Evolutionary conservation across 345 rosid species (phyloP), one percentile per base, ranked within the genome.

Genomic region (Eucalyptus guilfoylei): DNA sequence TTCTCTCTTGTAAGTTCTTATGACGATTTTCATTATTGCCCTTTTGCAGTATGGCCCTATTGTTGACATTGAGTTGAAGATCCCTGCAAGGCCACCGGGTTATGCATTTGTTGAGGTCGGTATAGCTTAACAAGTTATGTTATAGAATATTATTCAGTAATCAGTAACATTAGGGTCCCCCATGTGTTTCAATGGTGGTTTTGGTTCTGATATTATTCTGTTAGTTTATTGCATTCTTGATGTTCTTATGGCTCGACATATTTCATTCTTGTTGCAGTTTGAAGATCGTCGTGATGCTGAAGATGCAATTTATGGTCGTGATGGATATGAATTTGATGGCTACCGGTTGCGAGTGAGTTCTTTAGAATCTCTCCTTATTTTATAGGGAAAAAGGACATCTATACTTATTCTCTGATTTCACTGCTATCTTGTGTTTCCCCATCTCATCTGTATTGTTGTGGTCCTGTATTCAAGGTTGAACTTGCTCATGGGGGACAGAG

Each of bases 21-120:
- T 40, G 47, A 40, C 2, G 16, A 21, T 40, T 76, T 76, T 40
- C 83, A 6, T 76, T 21, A 21, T 76, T 76, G 83, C 83, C 30
- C 26, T 76, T 76, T 60, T 94, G 89, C 92, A 97, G 99, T 98
- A 97, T 89, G 99, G 99, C n/a, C 97, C 96, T 11, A 95, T 98
- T 92, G 98, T 95, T 69, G 97, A 97, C 88, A 94, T 98, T 76
- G 99, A 98, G 62, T 91, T 98, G 96, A 98, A 96, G 95, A 92
- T 98, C 88, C 99, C 99, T 60, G 99, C 98, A 45, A 95, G 99
- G 88, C 99, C 98, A 42, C 99, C 99, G 2, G 99, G 98, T 88
- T 98, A 96, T 91, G 99, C 99, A 42, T 98, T 98, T 90, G 97
- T 98, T 48, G 98, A 97, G 99, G 99, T 98, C 85, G 86, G 91